Evolutionary conservation across 768 basidiomycete species (phyloP).

Genomic region (Chalciporus pseudorubinellus): DNA sequence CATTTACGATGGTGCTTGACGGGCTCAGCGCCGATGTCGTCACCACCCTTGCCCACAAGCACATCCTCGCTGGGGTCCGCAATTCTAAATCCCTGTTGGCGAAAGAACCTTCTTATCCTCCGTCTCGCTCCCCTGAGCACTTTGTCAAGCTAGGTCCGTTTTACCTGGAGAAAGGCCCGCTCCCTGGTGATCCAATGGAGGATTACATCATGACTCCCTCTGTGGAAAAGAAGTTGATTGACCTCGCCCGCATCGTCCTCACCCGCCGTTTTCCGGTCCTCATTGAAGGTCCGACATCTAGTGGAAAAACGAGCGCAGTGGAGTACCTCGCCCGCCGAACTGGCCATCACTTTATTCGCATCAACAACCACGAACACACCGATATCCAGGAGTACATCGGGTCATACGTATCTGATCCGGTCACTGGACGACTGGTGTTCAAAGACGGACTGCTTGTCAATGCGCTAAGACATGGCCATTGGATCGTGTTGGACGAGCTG

Average conservation of each 20-base stretch:
- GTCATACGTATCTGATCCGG: slow-evolving; percentile 90
- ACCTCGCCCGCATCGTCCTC: slow-evolving; percentile 88
- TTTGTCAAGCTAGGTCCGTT: slow-evolving; percentile 89
- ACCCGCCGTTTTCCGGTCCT: slow-evolving; percentile 91
- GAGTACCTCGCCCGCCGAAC: slow-evolving; percentile 92
- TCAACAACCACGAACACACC: slow-evolving; percentile 99
- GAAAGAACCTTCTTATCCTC: slow-evolving; percentile 62
- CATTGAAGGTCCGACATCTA: slow-evolving; percentile 97
- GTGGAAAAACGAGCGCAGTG: slow-evolving; percentile 95
- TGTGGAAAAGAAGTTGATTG: slow-evolving; percentile 89
- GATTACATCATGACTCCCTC: slow-evolving; percentile 96
- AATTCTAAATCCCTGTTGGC: slow-evolving; percentile 75
- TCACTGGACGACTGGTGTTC: slow-evolving; percentile 92
- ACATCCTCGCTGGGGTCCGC: slow-evolving; percentile 75
- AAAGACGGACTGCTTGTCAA: slow-evolving; percentile 92
- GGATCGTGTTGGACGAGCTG: slow-evolving; percentile 97
- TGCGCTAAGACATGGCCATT: slow-evolving; percentile 87
- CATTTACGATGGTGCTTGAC: slow-evolving; percentile 95
- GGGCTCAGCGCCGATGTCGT: slow-evolving; percentile 64
- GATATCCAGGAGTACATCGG: slow-evolving; percentile 99
- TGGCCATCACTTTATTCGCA: slow-evolving; percentile 93
- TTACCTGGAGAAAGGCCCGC: slow-evolving; percentile 78
- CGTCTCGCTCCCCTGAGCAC: slow-evolving; percentile 43
- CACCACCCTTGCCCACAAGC: slow-evolving; percentile 64
- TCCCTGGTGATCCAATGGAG: slow-evolving; percentile 59